Evolutionary conservation across 805 yeast species (phyloP), one percentile per base, ranked within the genome.

Genomic region (Cyberlindnera mycetangii): DNA sequence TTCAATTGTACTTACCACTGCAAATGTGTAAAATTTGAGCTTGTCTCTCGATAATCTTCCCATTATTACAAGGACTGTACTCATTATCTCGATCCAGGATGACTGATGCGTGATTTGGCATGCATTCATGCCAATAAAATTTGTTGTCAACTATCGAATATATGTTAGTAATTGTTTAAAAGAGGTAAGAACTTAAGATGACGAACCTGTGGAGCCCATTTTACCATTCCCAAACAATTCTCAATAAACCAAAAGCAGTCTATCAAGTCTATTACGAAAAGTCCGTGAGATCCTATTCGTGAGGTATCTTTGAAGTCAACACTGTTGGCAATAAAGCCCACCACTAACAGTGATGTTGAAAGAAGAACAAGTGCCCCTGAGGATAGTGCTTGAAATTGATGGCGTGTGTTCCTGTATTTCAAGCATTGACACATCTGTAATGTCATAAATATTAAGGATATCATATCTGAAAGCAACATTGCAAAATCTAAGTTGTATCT

Each of bases 181-280:
- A 14, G 16, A 25, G 24, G n/a, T 24, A 9, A 25, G 15, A 24
- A 20, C 5, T 36, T 3, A 8, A 37, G 17, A 18, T 21, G 24
- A 49, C 53, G 5, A 25, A 49, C 52, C 41, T 75, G 79, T 0
- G 81, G 79, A 4, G 66, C 21, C 33, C 64, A 56, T 41, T 62
- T 62, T 19, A 66, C 32, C 2, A 60, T 28, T 2, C 51, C 50
- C 0, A 62, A 22, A 9, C 59, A 7, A 28, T 62, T 61, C 10
- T 64, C 61, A 1, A 61, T 32, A 0, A 69, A 45, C 78, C 77
- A 73, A 3, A 71, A 10, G 35, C 49, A 65, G 42, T 74, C 74
- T 4, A 71, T 48, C 25, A 69, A 58, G 48, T 77, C 81, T 17
- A 75, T 48, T 21, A 57, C 52, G 40, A 60, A 64, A 1, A 72